Conservation (phyloP, 257 asterid species). For the Primulina eburnea region DNA sequence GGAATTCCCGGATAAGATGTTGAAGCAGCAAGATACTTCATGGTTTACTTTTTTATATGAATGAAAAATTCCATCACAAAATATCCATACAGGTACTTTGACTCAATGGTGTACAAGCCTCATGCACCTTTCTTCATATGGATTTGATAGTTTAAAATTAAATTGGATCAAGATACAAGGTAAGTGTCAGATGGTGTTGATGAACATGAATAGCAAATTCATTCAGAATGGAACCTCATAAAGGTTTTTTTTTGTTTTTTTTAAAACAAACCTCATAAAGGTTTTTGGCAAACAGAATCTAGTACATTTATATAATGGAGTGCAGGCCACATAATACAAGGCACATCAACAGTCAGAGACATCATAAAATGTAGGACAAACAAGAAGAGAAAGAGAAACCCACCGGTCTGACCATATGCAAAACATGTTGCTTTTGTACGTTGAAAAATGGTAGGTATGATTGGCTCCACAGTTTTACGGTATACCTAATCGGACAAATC, state of each 20-base stretch:
- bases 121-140: constrained; percentile 5
- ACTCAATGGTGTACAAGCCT: background rate
- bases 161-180: background rate
- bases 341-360: constrained; percentile 2
- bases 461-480: constrained; percentile 89
- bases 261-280: no score
- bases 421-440: constrained; percentile 97
- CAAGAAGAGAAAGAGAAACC: constrained; percentile 22
- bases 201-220: background rate
- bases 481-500: constrained; percentile 58
- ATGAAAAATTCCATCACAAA: background rate
- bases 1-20: constrained; percentile 3
- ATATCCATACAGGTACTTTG: background rate
- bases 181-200: background rate
- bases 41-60: background rate
- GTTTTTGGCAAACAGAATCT: background rate
- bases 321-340: constrained; percentile 8
- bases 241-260: background rate
- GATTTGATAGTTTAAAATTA: background rate
- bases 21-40: constrained; percentile 4
- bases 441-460: constrained; percentile 89
- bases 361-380: constrained; percentile 13
- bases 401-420: constrained; percentile 99
- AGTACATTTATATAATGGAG: background rate
- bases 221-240: background rate